phyloP scores from a whole-genome alignment of 2,329 filamentous ascomycete species.

The Periconia sp. region DNA sequence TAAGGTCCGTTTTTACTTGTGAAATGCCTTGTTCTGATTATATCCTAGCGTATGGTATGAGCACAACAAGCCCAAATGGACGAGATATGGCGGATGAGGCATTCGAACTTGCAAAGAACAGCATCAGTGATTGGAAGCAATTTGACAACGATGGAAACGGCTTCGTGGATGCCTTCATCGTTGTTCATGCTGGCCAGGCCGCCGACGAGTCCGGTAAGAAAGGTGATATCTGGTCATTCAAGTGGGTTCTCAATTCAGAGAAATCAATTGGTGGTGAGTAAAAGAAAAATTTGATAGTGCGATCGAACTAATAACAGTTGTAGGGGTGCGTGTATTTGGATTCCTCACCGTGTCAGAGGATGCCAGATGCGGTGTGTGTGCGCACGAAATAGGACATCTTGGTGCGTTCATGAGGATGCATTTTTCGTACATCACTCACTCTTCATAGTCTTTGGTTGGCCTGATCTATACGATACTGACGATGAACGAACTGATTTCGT shows the following conservation, averaged over 20 bases:
- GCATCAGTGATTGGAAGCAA: background rate
- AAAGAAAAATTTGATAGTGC: background rate
- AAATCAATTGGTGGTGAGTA: slow-evolving; percentile 15
- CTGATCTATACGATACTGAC: slow-evolving; percentile 33
- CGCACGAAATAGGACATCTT: slow-evolving; percentile 31
- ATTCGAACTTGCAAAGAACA: slow-evolving; percentile 14
- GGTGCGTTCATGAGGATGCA: slow-evolving; percentile 8
- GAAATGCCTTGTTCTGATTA: background rate
- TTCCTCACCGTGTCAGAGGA: slow-evolving; percentile 31
- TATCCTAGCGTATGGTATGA: background rate
- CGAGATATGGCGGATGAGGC: slow-evolving; percentile 27
- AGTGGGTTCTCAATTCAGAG: slow-evolving; percentile 26
- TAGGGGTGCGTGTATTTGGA: slow-evolving; percentile 26
- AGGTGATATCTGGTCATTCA: slow-evolving; percentile 31
- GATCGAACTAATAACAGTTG: too few relatives aligned
- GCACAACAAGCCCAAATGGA: slow-evolving; percentile 22
- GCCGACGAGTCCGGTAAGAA: slow-evolving; percentile 20
- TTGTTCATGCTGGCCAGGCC: slow-evolving; percentile 28
- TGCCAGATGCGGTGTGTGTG: slow-evolving; percentile 28
- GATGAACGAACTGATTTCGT: too few relatives aligned
- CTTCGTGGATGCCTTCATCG: slow-evolving; percentile 27
- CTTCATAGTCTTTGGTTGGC: slow-evolving; percentile 30
- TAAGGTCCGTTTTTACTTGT: slow-evolving; percentile 4
- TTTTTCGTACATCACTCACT: background rate
- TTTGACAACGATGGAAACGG: slow-evolving; percentile 8